A percentile compares a stretch with the other conserved stretches of the same genome.
These are phyloP conservation scores for Psidium guajava DNA, from an alignment of 345 rosid genomes.

Conservation along the genomic window DNA sequence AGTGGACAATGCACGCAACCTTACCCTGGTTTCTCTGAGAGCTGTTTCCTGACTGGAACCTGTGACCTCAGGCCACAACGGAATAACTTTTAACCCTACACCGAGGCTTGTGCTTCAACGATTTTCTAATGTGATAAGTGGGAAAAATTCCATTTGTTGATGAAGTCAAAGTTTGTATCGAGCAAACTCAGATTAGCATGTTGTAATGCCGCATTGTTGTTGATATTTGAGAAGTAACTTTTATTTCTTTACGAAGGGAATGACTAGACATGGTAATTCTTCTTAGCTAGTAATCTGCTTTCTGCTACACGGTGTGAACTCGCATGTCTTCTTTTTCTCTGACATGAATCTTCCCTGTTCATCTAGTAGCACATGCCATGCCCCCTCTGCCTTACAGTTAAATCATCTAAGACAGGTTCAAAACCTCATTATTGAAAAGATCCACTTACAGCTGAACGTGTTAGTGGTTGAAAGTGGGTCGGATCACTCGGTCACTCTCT, in stretches of 20 bases:
- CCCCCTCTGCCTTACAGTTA: conserved; percentile 4
- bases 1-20: not conserved
- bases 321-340: not conserved
- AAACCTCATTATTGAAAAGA: conserved; percentile 8
- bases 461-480: conserved; percentile 14
- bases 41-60: not conserved
- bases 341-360: not conserved
- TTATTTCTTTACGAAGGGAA: not conserved
- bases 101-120: not conserved
- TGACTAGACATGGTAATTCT: not conserved
- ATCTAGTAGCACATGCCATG: not conserved
- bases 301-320: not conserved
- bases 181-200: not conserved
- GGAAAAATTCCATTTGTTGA: not conserved
- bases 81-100: not conserved
- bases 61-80: not conserved
- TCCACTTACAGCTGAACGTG: conserved; percentile 18
- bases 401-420: conserved; percentile 2
- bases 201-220: not conserved
- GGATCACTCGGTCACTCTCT: conserved; percentile 11
- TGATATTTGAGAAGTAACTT: not conserved
- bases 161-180: not conserved
- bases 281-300: not conserved
- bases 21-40: not conserved
- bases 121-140: not conserved